Evolutionary conservation across 192 early-diverging fungal species (phyloP), one percentile per base, ranked within the genome.

Genomic region (Coemansia guatemalensis): DNA sequence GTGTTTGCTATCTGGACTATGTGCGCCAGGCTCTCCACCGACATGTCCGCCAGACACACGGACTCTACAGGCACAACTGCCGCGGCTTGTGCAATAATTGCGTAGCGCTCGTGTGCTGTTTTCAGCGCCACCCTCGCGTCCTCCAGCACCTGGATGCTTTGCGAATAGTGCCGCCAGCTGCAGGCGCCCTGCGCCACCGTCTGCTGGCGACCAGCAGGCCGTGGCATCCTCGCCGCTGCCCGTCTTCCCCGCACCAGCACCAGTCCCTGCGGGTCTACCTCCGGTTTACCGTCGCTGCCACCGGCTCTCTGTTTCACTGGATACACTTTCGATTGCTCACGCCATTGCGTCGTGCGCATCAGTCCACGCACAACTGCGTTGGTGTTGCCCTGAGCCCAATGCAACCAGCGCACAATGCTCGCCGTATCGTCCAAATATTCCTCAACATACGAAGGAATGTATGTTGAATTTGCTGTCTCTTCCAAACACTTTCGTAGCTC

Each of bases 91-190:
- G 49, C 54, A 2, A 49, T 44, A 14, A 56, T 24, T 1, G 60
- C 30, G 6, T 53, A 53, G 24, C 50, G 30, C 18, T 48, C 21
- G 23, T 67, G 55, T 1, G 49, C 68, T 0, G 65, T 41, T 62
- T 74, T 74, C 5, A 80, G 63, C 12, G 68, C 68, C 26, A 80
- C 53, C 22, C 77, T 71, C 27, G 71, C 68, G 22, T 80, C 77
- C 53, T 80, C 77, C 47, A 80, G 49, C 1, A 72, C 55, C 12
- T 67, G 64, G 14, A 80, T 39, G 11, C 55, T 62, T 8, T 68
- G 71, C 24, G 48, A 68, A 56, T 56, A 53, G 47, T 55, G n/a
- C 59, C 48, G 49, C 75, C 69, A 30, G 18, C 44, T 53, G 32
- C 47, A 26, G 41, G 33, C 20, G 35, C 29, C 56, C 56, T 18